Evolutionary conservation across 2,329 filamentous ascomycete species (phyloP).

Genomic region (Sarocladium brachiariae): DNA sequence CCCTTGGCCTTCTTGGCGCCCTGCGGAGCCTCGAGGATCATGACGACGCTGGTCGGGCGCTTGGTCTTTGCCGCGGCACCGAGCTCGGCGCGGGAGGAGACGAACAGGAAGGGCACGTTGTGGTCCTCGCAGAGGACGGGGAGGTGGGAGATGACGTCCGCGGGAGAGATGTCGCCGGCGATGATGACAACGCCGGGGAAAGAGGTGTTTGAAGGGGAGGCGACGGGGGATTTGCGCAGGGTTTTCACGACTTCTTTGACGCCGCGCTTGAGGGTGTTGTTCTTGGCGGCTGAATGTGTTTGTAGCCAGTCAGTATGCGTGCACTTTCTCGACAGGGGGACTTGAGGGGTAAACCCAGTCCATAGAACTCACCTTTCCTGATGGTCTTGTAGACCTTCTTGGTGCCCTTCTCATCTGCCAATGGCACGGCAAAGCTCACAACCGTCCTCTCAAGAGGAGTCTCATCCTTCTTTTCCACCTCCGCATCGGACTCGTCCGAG

Average conservation of each 20-base stretch:
- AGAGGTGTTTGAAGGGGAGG: slow-evolving; percentile 55
- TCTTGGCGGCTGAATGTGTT: slow-evolving; percentile 93
- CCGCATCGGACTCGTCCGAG: slow-evolving; percentile 31
- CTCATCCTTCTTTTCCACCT: slow-evolving; percentile 35
- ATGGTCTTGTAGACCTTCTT: slow-evolving; percentile 55
- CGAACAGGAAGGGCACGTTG: slow-evolving; percentile 93
- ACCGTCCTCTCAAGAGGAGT: slow-evolving; percentile 48
- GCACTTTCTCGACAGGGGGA: no score
- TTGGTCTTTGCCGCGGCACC: slow-evolving; percentile 92
- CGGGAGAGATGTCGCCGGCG: slow-evolving; percentile 93
- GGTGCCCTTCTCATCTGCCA: slow-evolving; percentile 70
- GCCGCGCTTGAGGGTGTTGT: slow-evolving; percentile 92
- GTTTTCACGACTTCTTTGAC: slow-evolving; percentile 99
- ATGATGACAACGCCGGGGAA: slow-evolving; percentile 79
- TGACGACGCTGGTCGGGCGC: slow-evolving; percentile 91
- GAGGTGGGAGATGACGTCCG: slow-evolving; percentile 98
- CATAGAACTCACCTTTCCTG: slow-evolving; percentile 41
- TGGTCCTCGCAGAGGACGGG: slow-evolving; percentile 98
- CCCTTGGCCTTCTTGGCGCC: slow-evolving; percentile 41
- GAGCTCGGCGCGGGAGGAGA: slow-evolving; percentile 85
- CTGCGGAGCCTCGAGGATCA: slow-evolving; percentile 61
- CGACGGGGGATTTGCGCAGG: slow-evolving; percentile 79
- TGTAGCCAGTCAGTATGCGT: no score
- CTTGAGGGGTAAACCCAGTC: background rate
- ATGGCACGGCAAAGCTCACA: slow-evolving; percentile 76